Evolutionary conservation across 371 early-diverging fungal species (phyloP).

Genomic region (Rhizopus arrhizus): DNA sequence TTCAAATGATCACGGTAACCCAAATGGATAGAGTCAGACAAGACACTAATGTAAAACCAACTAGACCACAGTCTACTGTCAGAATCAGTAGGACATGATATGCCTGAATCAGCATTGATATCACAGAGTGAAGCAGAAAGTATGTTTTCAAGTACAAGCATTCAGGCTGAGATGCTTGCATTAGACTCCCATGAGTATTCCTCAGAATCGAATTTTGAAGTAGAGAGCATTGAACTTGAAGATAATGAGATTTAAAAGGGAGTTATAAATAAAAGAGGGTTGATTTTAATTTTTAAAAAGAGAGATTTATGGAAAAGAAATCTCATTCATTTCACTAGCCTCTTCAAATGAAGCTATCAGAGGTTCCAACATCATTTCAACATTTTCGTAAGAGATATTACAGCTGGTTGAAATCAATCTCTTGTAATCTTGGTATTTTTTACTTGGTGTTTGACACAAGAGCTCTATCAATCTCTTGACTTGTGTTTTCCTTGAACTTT

Average conservation of each 20-base stretch:
- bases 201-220: conserved; percentile 14
- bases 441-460: conserved; percentile 29
- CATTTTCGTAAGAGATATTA: conserved; percentile 50
- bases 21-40: not conserved
- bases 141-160: not conserved
- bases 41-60: too few species aligned
- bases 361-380: conserved; percentile 44
- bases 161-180: not conserved
- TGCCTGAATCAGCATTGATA: conserved; percentile 16
- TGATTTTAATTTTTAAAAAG: too few species aligned
- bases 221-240: conserved; percentile 13
- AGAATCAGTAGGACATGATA: conserved; percentile 5
- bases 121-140: not conserved
- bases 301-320: not conserved
- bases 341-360: conserved; percentile 35
- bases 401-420: conserved; percentile 50
- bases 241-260: conserved; percentile 3
- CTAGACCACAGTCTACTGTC: not conserved
- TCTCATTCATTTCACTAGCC: conserved; percentile 1
- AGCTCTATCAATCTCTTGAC: conserved; percentile 28
- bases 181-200: not conserved
- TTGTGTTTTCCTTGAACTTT: conserved; percentile 19
- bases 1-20: not conserved
- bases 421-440: conserved; percentile 51
- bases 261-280: not conserved